Percentiles rank a stretch among this genome's conserved stretches.
These are phyloP conservation scores for Cryphonectria nitschkei DNA, from an alignment of 2,329 filamentous ascomycete genomes.

Conservation along the genomic window DNA sequence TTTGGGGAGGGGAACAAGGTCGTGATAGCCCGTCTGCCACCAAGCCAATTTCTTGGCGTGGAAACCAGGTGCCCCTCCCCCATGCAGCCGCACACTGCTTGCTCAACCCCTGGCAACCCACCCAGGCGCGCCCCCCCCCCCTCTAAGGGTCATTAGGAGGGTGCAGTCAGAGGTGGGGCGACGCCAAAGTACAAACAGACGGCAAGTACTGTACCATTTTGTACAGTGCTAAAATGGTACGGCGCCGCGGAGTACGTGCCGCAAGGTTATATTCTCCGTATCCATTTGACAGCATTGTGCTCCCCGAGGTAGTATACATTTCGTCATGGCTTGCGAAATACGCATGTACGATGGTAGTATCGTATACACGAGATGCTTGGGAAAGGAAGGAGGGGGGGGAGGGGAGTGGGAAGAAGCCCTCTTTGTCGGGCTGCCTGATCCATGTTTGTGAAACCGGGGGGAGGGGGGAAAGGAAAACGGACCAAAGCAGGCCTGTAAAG, in stretches of 20 bases:
- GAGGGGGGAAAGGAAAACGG: no score
- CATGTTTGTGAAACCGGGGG: not conserved
- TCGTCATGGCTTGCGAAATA: not conserved
- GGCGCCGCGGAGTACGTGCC: not conserved
- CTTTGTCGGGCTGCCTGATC: not conserved
- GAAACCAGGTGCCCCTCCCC: constrained; percentile 21
- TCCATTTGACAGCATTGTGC: not conserved
- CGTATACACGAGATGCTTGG: not conserved
- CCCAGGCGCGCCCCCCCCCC: not conserved
- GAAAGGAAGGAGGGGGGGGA: no score
- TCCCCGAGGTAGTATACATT: not conserved
- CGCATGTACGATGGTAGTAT: not conserved
- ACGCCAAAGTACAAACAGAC: not conserved
- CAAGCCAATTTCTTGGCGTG: constrained; percentile 27
- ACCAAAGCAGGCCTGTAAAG: not conserved
- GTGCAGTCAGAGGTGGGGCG: not conserved
- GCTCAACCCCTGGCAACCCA: constrained; percentile 12
- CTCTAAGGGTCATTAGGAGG: not conserved
- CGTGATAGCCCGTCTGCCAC: constrained; percentile 8
- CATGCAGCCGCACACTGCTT: constrained; percentile 22
- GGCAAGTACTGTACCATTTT: not conserved
- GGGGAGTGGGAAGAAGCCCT: not conserved
- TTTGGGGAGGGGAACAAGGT: not conserved
- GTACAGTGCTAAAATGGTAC: not conserved
- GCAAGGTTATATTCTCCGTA: not conserved